Percentiles rank a stretch among this genome's conserved stretches.
Conservation (phyloP, 371 early-diverging fungal genomes). For the Mortierella sp. region DNA sequence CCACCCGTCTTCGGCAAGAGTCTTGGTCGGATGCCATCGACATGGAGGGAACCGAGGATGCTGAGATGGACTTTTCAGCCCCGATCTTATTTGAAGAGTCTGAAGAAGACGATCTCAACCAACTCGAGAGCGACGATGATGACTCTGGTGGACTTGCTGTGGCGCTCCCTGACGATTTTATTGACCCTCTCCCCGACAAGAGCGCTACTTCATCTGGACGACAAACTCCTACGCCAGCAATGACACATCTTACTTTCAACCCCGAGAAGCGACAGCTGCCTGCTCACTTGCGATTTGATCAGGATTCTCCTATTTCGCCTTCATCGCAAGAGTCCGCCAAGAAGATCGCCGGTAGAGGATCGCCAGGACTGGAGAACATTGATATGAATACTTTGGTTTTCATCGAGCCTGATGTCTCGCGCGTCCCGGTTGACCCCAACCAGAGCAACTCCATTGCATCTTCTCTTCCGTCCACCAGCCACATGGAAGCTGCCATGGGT, state of each 20-base stretch:
- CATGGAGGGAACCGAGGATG: conserved; percentile 55
- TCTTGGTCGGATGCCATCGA: conserved; percentile 62
- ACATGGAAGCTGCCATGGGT: conserved; percentile 22
- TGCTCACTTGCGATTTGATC: conserved; percentile 34
- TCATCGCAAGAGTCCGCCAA: conserved; percentile 23
- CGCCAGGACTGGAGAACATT: conserved; percentile 28
- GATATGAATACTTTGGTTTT: conserved; percentile 53
- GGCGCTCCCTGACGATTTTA: conserved; percentile 53
- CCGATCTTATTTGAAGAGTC: conserved; percentile 57
- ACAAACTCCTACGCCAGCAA: conserved; percentile 34
- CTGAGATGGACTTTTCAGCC: conserved; percentile 57
- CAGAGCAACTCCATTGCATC: conserved; percentile 30
- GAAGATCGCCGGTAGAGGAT: conserved; percentile 30
- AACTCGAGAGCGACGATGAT: conserved; percentile 24
- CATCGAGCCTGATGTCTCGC: conserved; percentile 44
- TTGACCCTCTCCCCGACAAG: conserved; percentile 34
- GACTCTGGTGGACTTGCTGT: conserved; percentile 44
- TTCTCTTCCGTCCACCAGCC: conserved; percentile 48
- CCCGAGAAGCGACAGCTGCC: conserved; percentile 36
- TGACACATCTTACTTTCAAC: conserved; percentile 38
- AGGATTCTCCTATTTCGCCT: conserved; percentile 9
- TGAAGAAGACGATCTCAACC: conserved; percentile 27
- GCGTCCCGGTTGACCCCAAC: conserved; percentile 15
- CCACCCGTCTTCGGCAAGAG: conserved; percentile 49
- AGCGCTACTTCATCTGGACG: conserved; percentile 33